These are phyloP conservation scores for Chalciporus piperatus DNA, from an alignment of 768 basidiomycete species.

Conservation along the genomic window DNA sequence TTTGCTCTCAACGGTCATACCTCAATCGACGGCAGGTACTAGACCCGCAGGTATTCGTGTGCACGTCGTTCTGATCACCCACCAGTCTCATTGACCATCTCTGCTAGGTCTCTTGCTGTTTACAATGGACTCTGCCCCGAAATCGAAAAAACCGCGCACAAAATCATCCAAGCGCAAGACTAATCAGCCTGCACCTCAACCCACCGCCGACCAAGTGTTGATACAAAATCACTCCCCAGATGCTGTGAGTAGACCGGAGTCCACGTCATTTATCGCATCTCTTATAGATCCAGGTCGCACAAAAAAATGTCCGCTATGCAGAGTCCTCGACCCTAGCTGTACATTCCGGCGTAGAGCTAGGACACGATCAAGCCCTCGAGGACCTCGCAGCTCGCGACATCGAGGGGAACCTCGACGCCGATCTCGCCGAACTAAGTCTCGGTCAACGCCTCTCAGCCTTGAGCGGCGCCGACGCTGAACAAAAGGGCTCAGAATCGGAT, in stretches of 20 bases:
- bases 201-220: slow-evolving; percentile 18
- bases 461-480: slow-evolving; percentile 45
- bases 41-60: background rate
- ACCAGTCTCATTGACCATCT: too few species aligned
- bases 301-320: slow-evolving; percentile 60
- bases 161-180: slow-evolving; percentile 42
- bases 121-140: slow-evolving; percentile 43
- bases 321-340: slow-evolving; percentile 63
- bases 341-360: slow-evolving; percentile 62
- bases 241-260: slow-evolving; percentile 14
- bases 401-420: slow-evolving; percentile 73
- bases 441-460: slow-evolving; percentile 86
- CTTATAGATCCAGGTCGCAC: slow-evolving; percentile 35
- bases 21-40: background rate
- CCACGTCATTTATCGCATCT: background rate
- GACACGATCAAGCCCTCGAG: slow-evolving; percentile 53
- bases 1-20: slow-evolving; percentile 3
- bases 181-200: slow-evolving; percentile 2
- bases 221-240: slow-evolving; percentile 21
- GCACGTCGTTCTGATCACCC: too few species aligned
- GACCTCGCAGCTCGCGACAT: slow-evolving; percentile 47
- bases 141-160: slow-evolving; percentile 49
- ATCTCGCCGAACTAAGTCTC: slow-evolving; percentile 87
- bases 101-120: background rate
- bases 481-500: slow-evolving; percentile 38